Percentiles rank a stretch among this genome's conserved stretches.
These are phyloP conservation scores for Aspergillus ustus DNA, from an alignment of 2,329 filamentous ascomycete genomes.

Conservation along the genomic window DNA sequence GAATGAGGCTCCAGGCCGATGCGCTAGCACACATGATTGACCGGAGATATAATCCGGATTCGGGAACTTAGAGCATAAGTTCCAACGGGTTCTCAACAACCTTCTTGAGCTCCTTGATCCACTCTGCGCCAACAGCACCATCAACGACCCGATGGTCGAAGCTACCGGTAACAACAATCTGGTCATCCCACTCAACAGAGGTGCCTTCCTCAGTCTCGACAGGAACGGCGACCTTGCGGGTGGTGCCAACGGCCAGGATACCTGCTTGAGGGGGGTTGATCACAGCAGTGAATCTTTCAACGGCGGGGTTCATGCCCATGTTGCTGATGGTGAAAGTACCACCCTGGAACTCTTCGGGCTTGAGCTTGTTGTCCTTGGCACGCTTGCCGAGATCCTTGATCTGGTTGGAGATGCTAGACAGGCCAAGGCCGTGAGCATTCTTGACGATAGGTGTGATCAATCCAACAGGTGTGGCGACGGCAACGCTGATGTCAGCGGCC, in stretches of 20 bases:
- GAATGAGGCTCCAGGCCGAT: constrained; percentile 23
- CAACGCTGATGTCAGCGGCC: constrained; percentile 91
- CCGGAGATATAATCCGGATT: constrained; percentile 16
- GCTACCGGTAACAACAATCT: constrained; percentile 91
- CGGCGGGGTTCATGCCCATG: constrained; percentile 98
- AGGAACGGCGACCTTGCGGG: constrained; percentile 91
- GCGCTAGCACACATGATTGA: constrained; percentile 22
- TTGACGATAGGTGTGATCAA: constrained; percentile 98
- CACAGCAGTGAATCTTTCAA: constrained; percentile 96
- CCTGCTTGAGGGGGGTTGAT: constrained; percentile 98
- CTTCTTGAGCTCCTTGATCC: constrained; percentile 97
- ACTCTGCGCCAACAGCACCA: constrained; percentile 93
- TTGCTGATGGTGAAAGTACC: constrained; percentile 99
- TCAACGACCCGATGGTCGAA: constrained; percentile 99
- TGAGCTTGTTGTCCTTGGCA: constrained; percentile 95
- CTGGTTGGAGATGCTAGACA: constrained; percentile 82
- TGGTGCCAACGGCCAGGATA: constrained; percentile 93
- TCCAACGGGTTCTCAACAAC: constrained; percentile 96
- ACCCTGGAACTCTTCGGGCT: constrained; percentile 99
- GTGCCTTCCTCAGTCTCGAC: constrained; percentile 83
- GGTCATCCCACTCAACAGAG: constrained; percentile 88
- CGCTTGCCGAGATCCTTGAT: constrained; percentile 98
- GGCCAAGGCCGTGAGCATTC: constrained; percentile 82
- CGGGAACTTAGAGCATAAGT: constrained; percentile 73
- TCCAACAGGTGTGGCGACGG: constrained; percentile 88